Evolutionary conservation across 2,329 filamentous ascomycete species (phyloP).

Genomic region (Trichoderma brevicompactum): DNA sequence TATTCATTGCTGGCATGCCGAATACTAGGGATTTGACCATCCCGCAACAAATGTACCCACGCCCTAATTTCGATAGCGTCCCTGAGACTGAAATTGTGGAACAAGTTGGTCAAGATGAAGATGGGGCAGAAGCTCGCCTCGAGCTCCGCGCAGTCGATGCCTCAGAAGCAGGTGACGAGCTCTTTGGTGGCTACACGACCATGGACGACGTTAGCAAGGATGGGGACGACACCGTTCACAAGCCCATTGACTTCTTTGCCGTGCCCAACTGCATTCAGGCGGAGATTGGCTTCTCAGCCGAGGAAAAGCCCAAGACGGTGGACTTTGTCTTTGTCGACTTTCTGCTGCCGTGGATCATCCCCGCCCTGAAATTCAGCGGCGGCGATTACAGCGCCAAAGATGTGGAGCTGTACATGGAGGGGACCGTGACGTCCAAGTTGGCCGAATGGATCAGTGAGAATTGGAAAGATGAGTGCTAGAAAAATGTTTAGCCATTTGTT

Average conservation of each 20-base stretch:
- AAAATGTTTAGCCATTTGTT: background rate
- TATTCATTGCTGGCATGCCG: constrained; percentile 47
- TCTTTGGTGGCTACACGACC: constrained; percentile 81
- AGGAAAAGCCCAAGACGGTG: constrained; percentile 68
- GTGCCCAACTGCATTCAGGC: constrained; percentile 86
- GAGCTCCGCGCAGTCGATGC: constrained; percentile 39
- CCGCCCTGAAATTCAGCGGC: constrained; percentile 68
- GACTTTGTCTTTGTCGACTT: constrained; percentile 94
- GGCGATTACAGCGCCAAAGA: constrained; percentile 54
- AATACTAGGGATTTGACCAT: constrained; percentile 54
- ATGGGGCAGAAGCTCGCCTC: constrained; percentile 37
- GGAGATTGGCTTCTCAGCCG: constrained; percentile 63
- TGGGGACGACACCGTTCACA: constrained; percentile 89
- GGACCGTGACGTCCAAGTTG: constrained; percentile 60
- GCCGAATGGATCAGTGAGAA: constrained; percentile 62
- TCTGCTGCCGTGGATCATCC: constrained; percentile 78
- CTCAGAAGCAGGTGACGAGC: constrained; percentile 42
- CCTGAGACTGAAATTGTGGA: constrained; percentile 28
- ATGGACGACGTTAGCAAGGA: constrained; percentile 79
- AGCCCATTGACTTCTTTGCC: constrained; percentile 71
- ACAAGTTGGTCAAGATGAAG: constrained; percentile 20
- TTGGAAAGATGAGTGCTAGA: constrained; percentile 57
- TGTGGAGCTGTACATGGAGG: constrained; percentile 57
- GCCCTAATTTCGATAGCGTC: background rate
- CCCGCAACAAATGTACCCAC: constrained; percentile 50